phyloP scores from a whole-genome alignment of 1,284 basidiomycete species.

The Malassezia brasiliensis region DNA sequence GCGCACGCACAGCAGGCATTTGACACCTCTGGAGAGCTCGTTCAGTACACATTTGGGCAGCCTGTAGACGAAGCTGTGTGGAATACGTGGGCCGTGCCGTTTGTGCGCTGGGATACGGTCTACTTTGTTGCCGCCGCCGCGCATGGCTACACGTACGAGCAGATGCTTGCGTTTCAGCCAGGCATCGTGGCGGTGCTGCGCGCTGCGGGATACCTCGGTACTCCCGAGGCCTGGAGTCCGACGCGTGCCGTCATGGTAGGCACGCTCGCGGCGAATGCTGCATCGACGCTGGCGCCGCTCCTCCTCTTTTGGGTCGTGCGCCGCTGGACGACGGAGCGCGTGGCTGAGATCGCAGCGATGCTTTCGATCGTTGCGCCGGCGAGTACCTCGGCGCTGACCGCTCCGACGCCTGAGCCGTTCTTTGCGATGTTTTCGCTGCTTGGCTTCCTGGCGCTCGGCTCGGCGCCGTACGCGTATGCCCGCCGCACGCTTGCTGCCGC shows the following conservation, averaged over 20 bases:
- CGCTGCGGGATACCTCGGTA: constrained; percentile 15
- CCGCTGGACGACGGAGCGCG: constrained; percentile 35
- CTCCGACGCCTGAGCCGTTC: constrained; percentile 73
- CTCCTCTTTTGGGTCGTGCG: constrained; percentile 57
- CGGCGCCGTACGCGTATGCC: not conserved
- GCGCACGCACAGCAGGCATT: constrained; percentile 25
- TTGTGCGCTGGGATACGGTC: constrained; percentile 78
- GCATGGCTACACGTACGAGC: constrained; percentile 60
- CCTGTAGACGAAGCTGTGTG: not conserved
- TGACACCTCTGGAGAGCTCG: constrained; percentile 31
- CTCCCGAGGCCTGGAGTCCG: constrained; percentile 21
- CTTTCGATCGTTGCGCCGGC: constrained; percentile 72
- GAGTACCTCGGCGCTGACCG: constrained; percentile 59
- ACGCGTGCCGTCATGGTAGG: constrained; percentile 20
- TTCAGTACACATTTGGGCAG: constrained; percentile 19
- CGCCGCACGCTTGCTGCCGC: constrained; percentile 53
- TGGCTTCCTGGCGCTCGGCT: constrained; percentile 52
- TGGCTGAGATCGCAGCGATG: constrained; percentile 58
- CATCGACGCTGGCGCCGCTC: constrained; percentile 50
- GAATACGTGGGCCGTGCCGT: constrained; percentile 21
- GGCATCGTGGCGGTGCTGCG: constrained; percentile 49
- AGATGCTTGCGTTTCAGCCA: constrained; percentile 80
- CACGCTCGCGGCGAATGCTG: constrained; percentile 20
- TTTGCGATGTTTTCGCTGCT: constrained; percentile 69
- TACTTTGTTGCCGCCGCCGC: constrained; percentile 56